Evolutionary conservation across 1,284 basidiomycete species (phyloP), one percentile per base, ranked within the genome.

Genomic region (Bondarzewia mesenterica): DNA sequence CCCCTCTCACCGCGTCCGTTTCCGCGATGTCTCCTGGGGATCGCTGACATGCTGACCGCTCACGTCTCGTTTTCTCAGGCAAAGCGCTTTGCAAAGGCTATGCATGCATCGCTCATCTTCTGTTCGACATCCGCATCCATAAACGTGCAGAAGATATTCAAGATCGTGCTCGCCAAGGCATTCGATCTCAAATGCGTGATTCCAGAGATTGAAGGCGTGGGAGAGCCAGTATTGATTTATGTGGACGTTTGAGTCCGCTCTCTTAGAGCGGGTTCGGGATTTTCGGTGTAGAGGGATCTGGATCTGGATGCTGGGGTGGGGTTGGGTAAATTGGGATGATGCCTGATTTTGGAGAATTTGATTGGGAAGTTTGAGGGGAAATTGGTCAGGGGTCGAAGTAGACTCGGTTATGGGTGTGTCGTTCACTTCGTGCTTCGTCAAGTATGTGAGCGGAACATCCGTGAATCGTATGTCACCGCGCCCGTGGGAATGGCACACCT

Each of bases 101-200:
- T 98, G 95, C 93, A 96, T 62, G 93, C 95, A 7, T 95, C 93
- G 7, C 73, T 99, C 59, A 95, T 98, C 67, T 99, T 98, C 70
- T 98, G 93, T 70, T 97, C 93, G 40, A 98, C 95, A 37, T 91
- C 90, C 36, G 93, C 94, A 57, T 93, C 93, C 51, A 96, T 98
- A 73, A 98, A 99, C 66, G 94, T 99, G 47, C 95, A 98, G 75
- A 96, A 98, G 77, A 98, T 98, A 58, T 97, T 97, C 83, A 96
- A 97, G 75, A 93, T 94, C 66, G 88, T 93, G 40, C 76, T 93
- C 45, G 88, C 88, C 47, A 91, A 92, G 64, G 89, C 89, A 26
- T 92, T 92, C 59, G 89, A 91, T 67, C 74, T 87, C 51, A 91
- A 96, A 79, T 95, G 92, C 63, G 92, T 95, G 54, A 94, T 97